Evolutionary conservation across 139 green algal genomes (phyloP).

Genomic region (Pseudopediastrum boryanum): DNA sequence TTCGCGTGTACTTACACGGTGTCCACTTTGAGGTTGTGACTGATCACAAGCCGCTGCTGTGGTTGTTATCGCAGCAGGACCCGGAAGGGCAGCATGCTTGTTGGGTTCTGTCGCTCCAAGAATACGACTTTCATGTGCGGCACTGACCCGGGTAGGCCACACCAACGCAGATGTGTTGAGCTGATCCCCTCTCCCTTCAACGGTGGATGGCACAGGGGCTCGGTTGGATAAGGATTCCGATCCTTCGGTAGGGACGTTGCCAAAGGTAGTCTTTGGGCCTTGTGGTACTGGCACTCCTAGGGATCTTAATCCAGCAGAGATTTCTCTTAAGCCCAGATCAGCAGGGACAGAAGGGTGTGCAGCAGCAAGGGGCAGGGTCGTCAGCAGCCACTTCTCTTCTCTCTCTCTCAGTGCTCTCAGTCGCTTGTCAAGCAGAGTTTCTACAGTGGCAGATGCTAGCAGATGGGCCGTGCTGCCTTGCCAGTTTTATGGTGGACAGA

Average conservation of each 20-base stretch:
- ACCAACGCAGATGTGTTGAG: slow-evolving; percentile 32
- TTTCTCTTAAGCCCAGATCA: background rate
- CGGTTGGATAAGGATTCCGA: background rate
- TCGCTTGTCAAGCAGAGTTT: background rate
- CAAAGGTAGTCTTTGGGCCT: too few species aligned
- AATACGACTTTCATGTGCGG: slow-evolving; percentile 28
- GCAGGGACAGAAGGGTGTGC: too few species aligned
- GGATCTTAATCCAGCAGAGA: background rate
- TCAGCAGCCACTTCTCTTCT: background rate
- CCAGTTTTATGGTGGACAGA: background rate
- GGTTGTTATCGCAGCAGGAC: slow-evolving; percentile 7
- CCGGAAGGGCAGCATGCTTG: slow-evolving; percentile 15
- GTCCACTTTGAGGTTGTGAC: slow-evolving; percentile 29
- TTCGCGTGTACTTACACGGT: slow-evolving; percentile 35
- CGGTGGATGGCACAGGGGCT: background rate
- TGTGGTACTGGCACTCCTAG: too few species aligned
- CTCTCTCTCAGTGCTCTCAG: too few species aligned
- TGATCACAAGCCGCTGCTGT: slow-evolving; percentile 30
- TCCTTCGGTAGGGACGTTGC: too few species aligned
- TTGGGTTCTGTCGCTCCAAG: slow-evolving; percentile 34
- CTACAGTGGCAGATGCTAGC: background rate
- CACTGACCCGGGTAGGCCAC: slow-evolving; percentile 2
- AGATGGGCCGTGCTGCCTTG: background rate
- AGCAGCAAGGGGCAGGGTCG: background rate
- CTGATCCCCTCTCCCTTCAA: background rate